Evolutionary conservation across 305 asterid species (phyloP), one percentile per base, ranked within the genome.

Genomic region (Fraxinus paxiana): DNA sequence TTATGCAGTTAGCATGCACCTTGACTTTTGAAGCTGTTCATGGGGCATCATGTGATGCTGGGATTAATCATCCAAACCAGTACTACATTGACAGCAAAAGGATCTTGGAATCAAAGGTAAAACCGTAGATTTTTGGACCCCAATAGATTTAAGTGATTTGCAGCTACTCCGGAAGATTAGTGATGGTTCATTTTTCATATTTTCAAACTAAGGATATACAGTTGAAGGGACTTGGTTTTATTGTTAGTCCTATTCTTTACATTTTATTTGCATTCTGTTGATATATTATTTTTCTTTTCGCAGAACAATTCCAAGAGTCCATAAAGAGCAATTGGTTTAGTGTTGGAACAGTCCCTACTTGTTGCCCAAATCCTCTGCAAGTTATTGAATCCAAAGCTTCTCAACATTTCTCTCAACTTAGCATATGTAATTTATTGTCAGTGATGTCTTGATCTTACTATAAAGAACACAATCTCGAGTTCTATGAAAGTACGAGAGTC

Each of bases 21-120:
- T 91, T 96, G 88, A 92, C 98, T 59, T 96, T 93, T 87, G 99
- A 96, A 90, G 97, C 98, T 84, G 88, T 94, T 87, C 99, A 94
- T 77, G 88, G 89, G 70, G 77, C 91, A 81, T 86, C 94, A 59
- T 94, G 96, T 86, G 98, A 94, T 80, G 92, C 94, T 56, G 98
- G 99, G 80, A 90, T 96, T 79, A 94, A 92, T 88, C 98, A 96
- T 88, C 98, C 97, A 79, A 96, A 93, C 88, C 97, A 94, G 86
- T 96, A 92, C 88, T 93, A 83, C 81, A 91, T 18, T 79, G 98
- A 92, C 85, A 96, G 98, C 92, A 89, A 82, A 82, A 90, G 69
- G 71, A 78, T 88, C 69, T 59, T 92, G 85, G 97, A 90, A 83
- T 84, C 94, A 31, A 88, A 54, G 91, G 98, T 92, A 90, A 82